Conservation (phyloP, 306 rosid genomes). For the Quercus cerris region DNA sequence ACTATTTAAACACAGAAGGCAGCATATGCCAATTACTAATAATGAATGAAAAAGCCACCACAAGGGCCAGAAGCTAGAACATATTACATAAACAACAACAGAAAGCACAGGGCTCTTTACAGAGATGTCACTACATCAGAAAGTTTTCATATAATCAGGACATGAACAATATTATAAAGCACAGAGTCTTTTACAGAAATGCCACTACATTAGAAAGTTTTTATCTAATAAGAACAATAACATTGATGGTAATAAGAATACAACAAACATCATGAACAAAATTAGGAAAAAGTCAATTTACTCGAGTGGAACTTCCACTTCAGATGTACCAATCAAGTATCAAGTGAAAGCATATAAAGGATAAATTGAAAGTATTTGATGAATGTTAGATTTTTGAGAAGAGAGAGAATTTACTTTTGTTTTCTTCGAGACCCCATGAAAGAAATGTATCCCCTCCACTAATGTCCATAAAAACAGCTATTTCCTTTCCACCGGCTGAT, state of each 20-base stretch:
- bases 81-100: background rate
- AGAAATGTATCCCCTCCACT: constrained; percentile 46
- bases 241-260: background rate
- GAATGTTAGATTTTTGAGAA: constrained; percentile 8
- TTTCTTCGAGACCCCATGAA: constrained; percentile 40
- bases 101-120: background rate
- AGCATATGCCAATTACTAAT: background rate
- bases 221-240: background rate
- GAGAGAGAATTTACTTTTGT: constrained; percentile 43
- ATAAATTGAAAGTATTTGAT: background rate
- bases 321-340: background rate
- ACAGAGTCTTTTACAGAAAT: too few relatives aligned
- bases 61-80: background rate
- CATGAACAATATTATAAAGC: too few relatives aligned
- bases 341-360: background rate
- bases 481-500: constrained; percentile 67
- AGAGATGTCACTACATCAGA: background rate
- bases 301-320: background rate
- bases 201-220: too few relatives aligned
- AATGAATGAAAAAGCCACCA: background rate
- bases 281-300: background rate
- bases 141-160: background rate
- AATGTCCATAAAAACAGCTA: constrained; percentile 77
- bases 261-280: background rate
- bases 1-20: background rate